Conservation (phyloP, 306 rosid species). For the Vigna angularis region DNA sequence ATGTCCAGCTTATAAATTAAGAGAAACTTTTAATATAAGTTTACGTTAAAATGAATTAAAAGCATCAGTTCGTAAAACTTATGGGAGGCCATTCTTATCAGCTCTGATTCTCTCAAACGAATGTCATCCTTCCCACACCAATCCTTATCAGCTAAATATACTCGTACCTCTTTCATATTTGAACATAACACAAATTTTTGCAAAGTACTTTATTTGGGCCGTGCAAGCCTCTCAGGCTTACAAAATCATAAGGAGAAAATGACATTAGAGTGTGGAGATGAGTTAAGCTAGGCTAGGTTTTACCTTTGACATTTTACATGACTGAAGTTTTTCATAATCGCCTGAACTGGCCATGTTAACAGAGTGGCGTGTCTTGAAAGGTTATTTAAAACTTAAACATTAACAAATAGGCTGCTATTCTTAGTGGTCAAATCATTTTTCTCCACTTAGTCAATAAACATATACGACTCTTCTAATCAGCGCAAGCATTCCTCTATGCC, state of each 20-base stretch:
- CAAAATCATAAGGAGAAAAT: background rate
- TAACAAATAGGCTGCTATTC: background rate
- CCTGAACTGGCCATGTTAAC: background rate
- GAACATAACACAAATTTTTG: conserved; percentile 7
- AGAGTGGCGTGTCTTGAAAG: background rate
- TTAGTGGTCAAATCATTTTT: background rate
- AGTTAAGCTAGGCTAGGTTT: background rate
- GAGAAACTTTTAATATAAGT: conserved; percentile 10
- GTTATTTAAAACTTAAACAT: background rate
- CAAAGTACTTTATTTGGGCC: background rate
- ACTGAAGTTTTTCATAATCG: background rate
- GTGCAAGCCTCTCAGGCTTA: conserved; percentile 6
- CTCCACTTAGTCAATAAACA: no score
- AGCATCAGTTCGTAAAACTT: conserved; percentile 1
- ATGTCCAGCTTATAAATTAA: conserved; percentile 8
- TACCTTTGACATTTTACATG: background rate
- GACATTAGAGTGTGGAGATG: background rate
- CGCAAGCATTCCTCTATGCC: background rate
- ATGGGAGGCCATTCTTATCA: background rate
- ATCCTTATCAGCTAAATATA: background rate
- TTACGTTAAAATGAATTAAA: conserved; percentile 16
- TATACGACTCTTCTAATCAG: conserved; percentile 14
- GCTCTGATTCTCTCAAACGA: background rate
- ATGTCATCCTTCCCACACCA: background rate
- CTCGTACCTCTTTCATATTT: background rate